Percentiles rank a stretch among this genome's conserved stretches.
Evolutionary conservation across 2,329 filamentous ascomycete genomes (phyloP).

Genomic region (Colletotrichum melonis): DNA sequence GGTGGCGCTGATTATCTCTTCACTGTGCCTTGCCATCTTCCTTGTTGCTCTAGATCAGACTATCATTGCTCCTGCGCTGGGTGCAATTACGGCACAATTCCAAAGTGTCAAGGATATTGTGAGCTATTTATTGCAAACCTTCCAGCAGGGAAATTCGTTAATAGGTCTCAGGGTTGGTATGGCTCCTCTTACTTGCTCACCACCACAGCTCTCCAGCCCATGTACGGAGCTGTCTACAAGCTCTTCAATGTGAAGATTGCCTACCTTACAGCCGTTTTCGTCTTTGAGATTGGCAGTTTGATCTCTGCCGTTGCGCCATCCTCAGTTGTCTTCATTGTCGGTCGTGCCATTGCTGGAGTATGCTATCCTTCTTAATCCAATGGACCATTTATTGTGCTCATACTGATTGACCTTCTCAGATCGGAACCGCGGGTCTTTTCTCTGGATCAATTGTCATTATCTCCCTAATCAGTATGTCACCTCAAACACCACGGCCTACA

Average conservation of each 20-base stretch:
- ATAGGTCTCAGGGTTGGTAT: constrained; percentile 56
- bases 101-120: constrained; percentile 56
- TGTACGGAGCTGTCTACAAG: constrained; percentile 63
- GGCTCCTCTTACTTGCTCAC: constrained; percentile 61
- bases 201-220: constrained; percentile 60
- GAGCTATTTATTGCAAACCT: too few species aligned
- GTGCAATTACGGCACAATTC: constrained; percentile 61
- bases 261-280: constrained; percentile 55
- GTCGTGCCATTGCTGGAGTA: constrained; percentile 60
- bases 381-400: too few species aligned
- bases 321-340: constrained; percentile 63
- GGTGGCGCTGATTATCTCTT: constrained; percentile 54
- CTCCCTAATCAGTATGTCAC: too few species aligned
- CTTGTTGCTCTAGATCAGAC: constrained; percentile 64
- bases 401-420: constrained; percentile 15
- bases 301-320: constrained; percentile 56
- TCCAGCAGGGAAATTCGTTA: too few species aligned
- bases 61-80: constrained; percentile 63
- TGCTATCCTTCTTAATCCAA: too few species aligned
- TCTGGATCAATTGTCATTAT: constrained; percentile 61
- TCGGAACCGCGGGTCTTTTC: constrained; percentile 63
- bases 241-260: constrained; percentile 60
- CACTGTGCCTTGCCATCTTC: constrained; percentile 59
- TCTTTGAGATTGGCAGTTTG: constrained; percentile 57
- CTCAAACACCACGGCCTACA: too few species aligned